Evolutionary conservation across 441 rosid genomes (phyloP), one percentile per base, ranked within the genome.

Genomic region (Erodium trifolium): DNA sequence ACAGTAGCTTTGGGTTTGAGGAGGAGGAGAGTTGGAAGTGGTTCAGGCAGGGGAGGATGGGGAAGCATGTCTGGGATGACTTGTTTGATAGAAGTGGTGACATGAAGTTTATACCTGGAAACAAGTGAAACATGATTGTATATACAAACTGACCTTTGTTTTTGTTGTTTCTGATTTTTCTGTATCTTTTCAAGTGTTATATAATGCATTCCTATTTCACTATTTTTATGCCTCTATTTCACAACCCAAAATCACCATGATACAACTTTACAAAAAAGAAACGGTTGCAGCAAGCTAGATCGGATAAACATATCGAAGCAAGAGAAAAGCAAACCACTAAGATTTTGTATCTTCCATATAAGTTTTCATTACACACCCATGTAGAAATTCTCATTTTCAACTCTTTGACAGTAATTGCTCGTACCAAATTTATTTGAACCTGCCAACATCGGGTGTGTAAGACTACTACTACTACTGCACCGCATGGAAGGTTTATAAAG

Each of bases 1-100:
- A 82, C 75, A 75, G 76, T 1, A n/a, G 69, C 14, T 12, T 66
- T 68, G 79, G 73, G 2, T 80, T 75, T 69, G 77, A 73, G 3
- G 65, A 45, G 45, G 6, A 1, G 34, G 67, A 47, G 13, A 59
- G 67, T 27, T 70, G 73, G 73, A 67, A 70, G 27, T 70, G 68
- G 68, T 45, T 10, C 9, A 45, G n/a, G 51, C 1, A 45, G 9
- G 51, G 51, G n/a, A 45, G n/a, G n/a, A 2, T 45, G n/a, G 51
- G 4, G n/a, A 12, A 45, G 51, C 14, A 45, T 45, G 51, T 9
- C 12, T 45, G 51, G 51, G 51, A 45, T 45, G 51, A 45, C 3
- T 10, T 45, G 51, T 45, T 45, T 45, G 51, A 45, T 45, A 45
- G 51, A 10, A 11, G 14, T 45, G n/a, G 41, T 37, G 41, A 37